Base-by-base conservation (phyloP, 768 basidiomycete genomes). In the Boletus pseudopeckii region DNA sequence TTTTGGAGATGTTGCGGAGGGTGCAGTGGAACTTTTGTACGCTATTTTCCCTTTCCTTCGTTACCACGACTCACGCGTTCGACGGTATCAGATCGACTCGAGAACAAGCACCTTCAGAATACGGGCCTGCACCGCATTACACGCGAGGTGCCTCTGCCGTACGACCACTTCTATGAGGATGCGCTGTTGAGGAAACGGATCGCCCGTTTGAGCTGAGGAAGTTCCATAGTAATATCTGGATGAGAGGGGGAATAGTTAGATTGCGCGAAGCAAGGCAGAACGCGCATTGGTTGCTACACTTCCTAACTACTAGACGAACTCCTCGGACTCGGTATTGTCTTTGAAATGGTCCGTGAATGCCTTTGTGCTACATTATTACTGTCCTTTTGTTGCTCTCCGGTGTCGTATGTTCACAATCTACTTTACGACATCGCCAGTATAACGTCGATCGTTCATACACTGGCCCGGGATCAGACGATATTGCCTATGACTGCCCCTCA, bases 31-130 rank as follows among this genome's bases (percentile, higher is more conserved):
- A 96, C 70, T 88, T 95, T 64, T 88, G 90, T 92, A 55, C 62
- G 88, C 30, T 7, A 22, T 48, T 45, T 71, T 32, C 36, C 17
- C 38, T 40, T 47, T 43, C 15, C 10, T 36, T 30, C 41, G 34
- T 38, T 33, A 22, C 17, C 18, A 30, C 18, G 17, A 24, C 51
- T 57, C 3, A 33, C 8, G 15, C 22, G 13, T 33, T 60, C 46
- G 13, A 37, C 4, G 33, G 7, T 43, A 32, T 17, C 59, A 90
- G 86, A 81, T 70, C 89, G 90, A 59, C 72, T 92, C 39, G 90
- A 95, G 69, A 93, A 90, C 71, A 94, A 97, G 72, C 94, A 97
- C 59, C 72, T 95, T 26, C 90, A 90, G 76, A 97, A 97, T 68
- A 83, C 90, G 70, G 91, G 92, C 77, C 90, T 92, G 61, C 93